Percentiles rank a stretch among this genome's conserved stretches.
These are phyloP conservation scores for Rehmannia glutinosa DNA, from an alignment of 257 asterid genomes.

Conservation along the genomic window DNA sequence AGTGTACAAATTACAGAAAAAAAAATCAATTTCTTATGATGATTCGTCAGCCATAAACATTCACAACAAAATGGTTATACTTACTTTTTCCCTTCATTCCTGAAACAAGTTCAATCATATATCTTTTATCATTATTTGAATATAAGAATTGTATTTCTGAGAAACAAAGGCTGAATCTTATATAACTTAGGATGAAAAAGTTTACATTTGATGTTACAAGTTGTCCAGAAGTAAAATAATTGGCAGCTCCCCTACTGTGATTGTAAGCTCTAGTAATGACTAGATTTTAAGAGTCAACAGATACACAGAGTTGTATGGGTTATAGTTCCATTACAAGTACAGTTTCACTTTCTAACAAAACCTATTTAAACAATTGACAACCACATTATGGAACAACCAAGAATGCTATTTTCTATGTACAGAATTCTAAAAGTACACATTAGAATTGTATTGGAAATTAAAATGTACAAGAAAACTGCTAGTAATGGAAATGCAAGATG, in stretches of 20 bases:
- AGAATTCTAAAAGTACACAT: neutral
- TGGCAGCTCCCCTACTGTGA: neutral
- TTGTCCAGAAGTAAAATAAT: neutral
- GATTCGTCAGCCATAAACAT: no score
- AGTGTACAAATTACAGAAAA: no score
- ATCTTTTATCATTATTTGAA: no score
- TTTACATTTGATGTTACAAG: neutral
- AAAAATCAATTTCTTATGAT: no score
- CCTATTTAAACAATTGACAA: neutral
- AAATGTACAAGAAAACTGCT: neutral
- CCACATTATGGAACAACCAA: neutral
- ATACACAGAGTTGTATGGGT: neutral
- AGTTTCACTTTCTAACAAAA: neutral
- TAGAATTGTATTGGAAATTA: neutral
- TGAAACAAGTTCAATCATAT: no score
- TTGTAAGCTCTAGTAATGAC: neutral
- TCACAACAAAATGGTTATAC: no score
- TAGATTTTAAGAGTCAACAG: neutral
- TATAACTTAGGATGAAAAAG: no score
- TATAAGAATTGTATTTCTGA: no score
- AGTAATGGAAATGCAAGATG: neutral
- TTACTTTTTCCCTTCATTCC: no score
- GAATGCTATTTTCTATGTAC: no score
- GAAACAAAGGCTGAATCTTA: no score
- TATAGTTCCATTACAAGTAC: neutral